Conservation (phyloP, 305 asterid genomes). For the Ajuga reptans region DNA sequence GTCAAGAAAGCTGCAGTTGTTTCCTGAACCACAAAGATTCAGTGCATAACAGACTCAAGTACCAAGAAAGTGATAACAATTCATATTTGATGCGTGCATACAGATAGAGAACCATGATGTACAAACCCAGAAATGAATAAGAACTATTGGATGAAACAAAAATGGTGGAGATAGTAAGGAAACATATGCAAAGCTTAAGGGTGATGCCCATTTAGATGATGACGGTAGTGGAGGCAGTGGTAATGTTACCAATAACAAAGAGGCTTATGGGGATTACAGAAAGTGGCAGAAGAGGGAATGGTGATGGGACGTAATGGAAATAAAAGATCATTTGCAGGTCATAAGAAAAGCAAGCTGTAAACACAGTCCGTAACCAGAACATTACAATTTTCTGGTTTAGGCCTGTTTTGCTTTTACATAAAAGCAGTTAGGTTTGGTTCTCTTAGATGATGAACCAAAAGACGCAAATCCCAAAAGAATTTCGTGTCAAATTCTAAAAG, state of each 20-base stretch:
- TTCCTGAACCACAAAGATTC: slow-evolving; percentile 45
- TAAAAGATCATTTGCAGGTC: neutral
- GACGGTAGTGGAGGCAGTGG: neutral
- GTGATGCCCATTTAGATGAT: slow-evolving; percentile 4
- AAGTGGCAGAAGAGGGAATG: neutral
- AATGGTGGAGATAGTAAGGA: neutral
- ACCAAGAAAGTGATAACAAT: neutral
- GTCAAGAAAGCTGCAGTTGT: slow-evolving; percentile 68
- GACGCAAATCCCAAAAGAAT: neutral
- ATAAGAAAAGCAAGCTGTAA: slow-evolving; percentile 2
- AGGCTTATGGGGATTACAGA: neutral
- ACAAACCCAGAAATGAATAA: neutral
- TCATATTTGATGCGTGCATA: neutral
- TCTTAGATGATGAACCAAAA: neutral
- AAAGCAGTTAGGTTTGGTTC: neutral
- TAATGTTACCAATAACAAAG: neutral
- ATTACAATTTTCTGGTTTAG: neutral
- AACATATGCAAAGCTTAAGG: neutral
- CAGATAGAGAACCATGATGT: neutral
- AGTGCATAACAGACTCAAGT: neutral
- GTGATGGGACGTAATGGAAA: neutral
- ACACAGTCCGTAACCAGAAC: neutral
- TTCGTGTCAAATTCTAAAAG: slow-evolving; percentile 1
- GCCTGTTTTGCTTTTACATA: neutral
- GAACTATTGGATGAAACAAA: neutral